These are phyloP conservation scores for Plasmodium falciparum DNA, from an alignment of 169 alveolate species.

Conservation along the genomic window DNA sequence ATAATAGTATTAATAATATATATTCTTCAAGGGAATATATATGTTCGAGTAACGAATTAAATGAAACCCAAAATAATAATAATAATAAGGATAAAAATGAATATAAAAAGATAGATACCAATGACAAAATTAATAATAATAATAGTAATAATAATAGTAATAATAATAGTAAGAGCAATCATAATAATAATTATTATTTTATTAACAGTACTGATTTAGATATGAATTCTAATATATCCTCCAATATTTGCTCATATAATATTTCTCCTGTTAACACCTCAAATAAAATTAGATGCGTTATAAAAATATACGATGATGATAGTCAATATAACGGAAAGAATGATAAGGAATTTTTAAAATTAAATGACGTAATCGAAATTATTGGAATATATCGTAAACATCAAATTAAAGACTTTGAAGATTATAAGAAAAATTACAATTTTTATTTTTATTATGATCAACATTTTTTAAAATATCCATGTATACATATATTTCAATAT, in stretches of 20 bases:
- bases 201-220: no score
- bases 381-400: constrained; percentile 72
- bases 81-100: no score
- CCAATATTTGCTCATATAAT: no score
- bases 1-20: constrained; percentile 4
- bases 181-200: background rate
- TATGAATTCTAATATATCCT: no score
- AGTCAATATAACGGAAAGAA: constrained; percentile 73
- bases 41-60: background rate
- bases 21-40: background rate
- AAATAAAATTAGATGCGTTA: constrained; percentile 34
- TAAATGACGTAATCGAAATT: constrained; percentile 68
- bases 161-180: background rate
- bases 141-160: background rate
- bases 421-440: constrained; percentile 46
- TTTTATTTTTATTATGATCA: constrained; percentile 72
- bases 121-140: background rate
- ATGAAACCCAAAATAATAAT: background rate
- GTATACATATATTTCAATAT: constrained; percentile 68
- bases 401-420: constrained; percentile 63
- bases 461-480: constrained; percentile 62
- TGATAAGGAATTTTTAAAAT: constrained; percentile 41
- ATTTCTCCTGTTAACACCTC: no score
- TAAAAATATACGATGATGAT: constrained; percentile 71
- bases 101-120: background rate